These are phyloP conservation scores for Tolypocladium album DNA, from an alignment of 2,329 filamentous ascomycete genomes.

Conservation along the genomic window DNA sequence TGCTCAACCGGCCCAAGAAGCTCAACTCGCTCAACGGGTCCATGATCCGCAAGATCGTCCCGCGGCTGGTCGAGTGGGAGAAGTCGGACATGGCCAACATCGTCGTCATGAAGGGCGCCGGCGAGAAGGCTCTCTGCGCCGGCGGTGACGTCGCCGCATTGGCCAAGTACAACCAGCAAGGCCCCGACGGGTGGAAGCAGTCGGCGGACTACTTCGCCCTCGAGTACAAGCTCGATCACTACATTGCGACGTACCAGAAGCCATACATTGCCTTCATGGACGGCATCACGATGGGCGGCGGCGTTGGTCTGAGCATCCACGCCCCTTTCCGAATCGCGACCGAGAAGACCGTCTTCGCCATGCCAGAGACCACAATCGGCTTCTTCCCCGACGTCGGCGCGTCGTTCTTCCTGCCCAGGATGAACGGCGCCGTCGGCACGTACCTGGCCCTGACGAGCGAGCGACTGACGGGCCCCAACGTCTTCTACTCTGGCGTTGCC, in stretches of 20 bases:
- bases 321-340: conserved; percentile 95
- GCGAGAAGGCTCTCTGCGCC: conserved; percentile 77
- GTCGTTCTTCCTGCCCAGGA: conserved; percentile 86
- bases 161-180: conserved; percentile 59
- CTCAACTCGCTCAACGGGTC: conserved; percentile 87
- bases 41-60: conserved; percentile 91
- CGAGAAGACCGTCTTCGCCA: conserved; percentile 89
- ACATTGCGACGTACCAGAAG: conserved; percentile 88
- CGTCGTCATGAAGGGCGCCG: conserved; percentile 82
- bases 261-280: conserved; percentile 95
- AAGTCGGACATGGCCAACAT: conserved; percentile 93
- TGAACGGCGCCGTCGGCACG: conserved; percentile 78
- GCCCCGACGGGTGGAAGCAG: conserved; percentile 57
- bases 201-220: conserved; percentile 83
- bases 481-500: conserved; percentile 82
- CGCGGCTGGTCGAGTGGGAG: conserved; percentile 83
- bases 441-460: conserved; percentile 91
- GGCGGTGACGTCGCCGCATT: conserved; percentile 83
- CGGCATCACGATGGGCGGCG: conserved; percentile 96
- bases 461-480: conserved; percentile 69
- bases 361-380: conserved; percentile 97
- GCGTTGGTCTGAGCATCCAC: conserved; percentile 87
- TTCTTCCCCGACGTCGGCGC: conserved; percentile 98
- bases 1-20: conserved; percentile 88
- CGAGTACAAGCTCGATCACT: conserved; percentile 93